Base-by-base conservation (phyloP, 2,329 filamentous ascomycete genomes). In the Botrytis elliptica region DNA sequence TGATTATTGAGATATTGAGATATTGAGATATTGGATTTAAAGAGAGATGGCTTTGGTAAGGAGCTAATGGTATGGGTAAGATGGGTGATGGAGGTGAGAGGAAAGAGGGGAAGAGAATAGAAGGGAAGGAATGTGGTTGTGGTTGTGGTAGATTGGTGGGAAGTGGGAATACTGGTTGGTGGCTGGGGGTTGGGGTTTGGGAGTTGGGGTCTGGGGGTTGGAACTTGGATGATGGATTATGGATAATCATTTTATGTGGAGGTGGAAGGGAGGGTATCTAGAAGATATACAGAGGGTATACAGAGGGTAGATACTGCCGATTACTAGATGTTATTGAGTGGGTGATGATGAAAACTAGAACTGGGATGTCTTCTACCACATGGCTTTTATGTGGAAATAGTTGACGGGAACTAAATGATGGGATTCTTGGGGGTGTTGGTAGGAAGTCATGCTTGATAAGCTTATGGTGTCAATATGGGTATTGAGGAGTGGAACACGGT, bases 381-480 rank as follows among this genome's bases (percentile, higher is more conserved):
- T 42, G 40, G 12, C 40, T 42, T 42, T 42, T 4, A 42, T 42
- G 40, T 42, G 2, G 40, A 42, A 12, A 42, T 42, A 42, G 40
- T 42, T 14, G 40, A 14, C 12, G 10, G 40, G 40, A 42, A 42
- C 40, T 42, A 42, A 3, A 42, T 42, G 12, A 12, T 4, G 40
- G 2, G 40, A 42, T 42, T 42, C 3, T 42, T 14, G 40, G 40
- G 12, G 10, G 12, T 42, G 2, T 42, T 42, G 40, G 10, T 42
- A 42, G 2, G 14, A 1, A 0, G 3, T 42, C 12, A 14, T 14
- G 14, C 0, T 42, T 4, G 14, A 2, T 42, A 42, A 12, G 14
- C 40, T 42, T 42, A 42, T 42, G 40, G 9, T 42, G 14, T 14
- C 40, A 0, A 42, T 42, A 42, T 42, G 40, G 2, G 12, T 12